phyloP scores from a whole-genome alignment of 2,329 filamentous ascomycete species.

The Juglanconis juglandina region DNA sequence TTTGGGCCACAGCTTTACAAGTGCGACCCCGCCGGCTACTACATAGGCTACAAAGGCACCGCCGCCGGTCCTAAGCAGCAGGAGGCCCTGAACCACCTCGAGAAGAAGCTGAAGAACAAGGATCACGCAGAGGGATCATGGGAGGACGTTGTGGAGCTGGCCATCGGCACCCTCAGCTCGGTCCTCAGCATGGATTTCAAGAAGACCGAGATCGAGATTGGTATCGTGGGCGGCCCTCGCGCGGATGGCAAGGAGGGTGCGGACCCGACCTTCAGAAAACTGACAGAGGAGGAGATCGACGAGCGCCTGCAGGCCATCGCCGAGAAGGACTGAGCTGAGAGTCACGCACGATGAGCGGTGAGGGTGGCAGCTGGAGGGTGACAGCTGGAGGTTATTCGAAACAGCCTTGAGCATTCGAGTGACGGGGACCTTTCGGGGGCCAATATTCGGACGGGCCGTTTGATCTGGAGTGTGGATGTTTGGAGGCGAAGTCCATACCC shows the following conservation, averaged over 20 bases:
- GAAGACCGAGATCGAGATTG: constrained; percentile 97
- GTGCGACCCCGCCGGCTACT: constrained; percentile 97
- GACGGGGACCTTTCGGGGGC: background rate
- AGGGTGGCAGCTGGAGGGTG: background rate
- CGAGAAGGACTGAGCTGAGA: constrained; percentile 80
- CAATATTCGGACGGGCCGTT: background rate
- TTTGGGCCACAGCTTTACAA: constrained; percentile 95
- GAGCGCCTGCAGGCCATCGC: constrained; percentile 96
- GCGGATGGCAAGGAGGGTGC: constrained; percentile 80
- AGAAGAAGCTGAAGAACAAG: constrained; percentile 99
- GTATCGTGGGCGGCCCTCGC: constrained; percentile 87
- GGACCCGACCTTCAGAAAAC: constrained; percentile 73
- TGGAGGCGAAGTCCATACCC: constrained; percentile 5
- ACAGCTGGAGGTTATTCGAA: background rate
- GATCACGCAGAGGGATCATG: constrained; percentile 86
- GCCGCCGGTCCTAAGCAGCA: constrained; percentile 97
- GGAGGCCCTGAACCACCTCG: constrained; percentile 94
- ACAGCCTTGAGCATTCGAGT: background rate
- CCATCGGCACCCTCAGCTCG: constrained; percentile 90
- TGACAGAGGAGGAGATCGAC: constrained; percentile 97
- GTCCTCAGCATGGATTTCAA: constrained; percentile 99
- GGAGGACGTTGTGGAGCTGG: constrained; percentile 97
- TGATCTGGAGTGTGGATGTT: background rate
- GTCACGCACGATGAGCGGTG: background rate
- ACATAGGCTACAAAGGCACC: constrained; percentile 96